Base-by-base conservation (phyloP, 1,139 yeast species). In the Yamadazyma triangularis region DNA sequence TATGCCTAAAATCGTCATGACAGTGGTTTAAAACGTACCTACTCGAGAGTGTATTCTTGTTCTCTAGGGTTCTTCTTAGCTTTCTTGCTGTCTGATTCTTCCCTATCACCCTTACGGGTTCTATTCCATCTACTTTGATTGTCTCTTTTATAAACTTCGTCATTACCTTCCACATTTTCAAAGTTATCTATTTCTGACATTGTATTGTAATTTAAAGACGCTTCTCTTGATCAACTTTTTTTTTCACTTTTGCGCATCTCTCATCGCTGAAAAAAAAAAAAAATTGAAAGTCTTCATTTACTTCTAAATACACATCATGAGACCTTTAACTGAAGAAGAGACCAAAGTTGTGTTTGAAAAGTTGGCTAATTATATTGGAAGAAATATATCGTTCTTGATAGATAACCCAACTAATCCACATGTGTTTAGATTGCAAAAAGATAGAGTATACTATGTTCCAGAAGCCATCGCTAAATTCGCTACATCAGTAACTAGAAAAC, bases 311-410 rank as follows among this genome's bases (percentile, higher is more conserved):
- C 9, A 7, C 20, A 22, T 10, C 11, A 91, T 91, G 98, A 82
- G 98, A 71, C 87, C 91, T 32, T 74, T 91, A 45, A 91, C 98
- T 43, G 98, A 91, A 58, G 96, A 87, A 58, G 99, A 91, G 57
- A 91, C 98, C 26, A 87, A 85, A 56, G 93, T 84, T 19, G 95
- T 91, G 28, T 91, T 91, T 57, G 98, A 91, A 56, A 91, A 91
- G 61, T 77, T 91, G 35, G 96, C 97, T 40, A 91, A 85, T 58
- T 93, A 91, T 53, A 86, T 91, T 42, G 99, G 99, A 11, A 75
- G 96, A 58, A 91, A 91, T 58, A 89, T 93, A 40, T 78, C 95
- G 9, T 79, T 79, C 45, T 68, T 91, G 39, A 86, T 91, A 43
- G 95, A 91, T 51, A 82, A 89, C 53, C 79, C 86, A 27, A 88